Percentiles rank a stretch among this genome's conserved stretches.
These are phyloP conservation scores for Cyberlindnera sargentensis DNA, from an alignment of 805 yeast genomes.

Conservation along the genomic window DNA sequence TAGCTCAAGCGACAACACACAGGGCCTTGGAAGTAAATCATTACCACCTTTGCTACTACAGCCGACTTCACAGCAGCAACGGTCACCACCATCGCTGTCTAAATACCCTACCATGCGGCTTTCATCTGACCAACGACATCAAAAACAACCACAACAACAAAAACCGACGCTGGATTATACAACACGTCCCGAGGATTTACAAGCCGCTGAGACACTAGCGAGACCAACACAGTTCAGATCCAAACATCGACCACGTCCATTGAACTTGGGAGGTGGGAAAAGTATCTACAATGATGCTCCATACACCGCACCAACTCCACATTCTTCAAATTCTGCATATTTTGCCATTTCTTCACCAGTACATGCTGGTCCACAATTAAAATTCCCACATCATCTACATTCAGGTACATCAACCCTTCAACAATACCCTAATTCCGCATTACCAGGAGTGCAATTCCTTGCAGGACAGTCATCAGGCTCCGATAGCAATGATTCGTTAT, in stretches of 20 bases:
- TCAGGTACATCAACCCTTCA: neutral
- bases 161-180: neutral
- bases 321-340: slow-evolving; percentile 13
- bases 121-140: neutral
- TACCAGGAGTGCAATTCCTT: slow-evolving; percentile 17
- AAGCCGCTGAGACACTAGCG: slow-evolving; percentile 12
- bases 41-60: slow-evolving; percentile 1
- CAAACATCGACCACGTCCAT: slow-evolving; percentile 23
- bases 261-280: slow-evolving; percentile 10
- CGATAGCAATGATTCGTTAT: slow-evolving; percentile 5
- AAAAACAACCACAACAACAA: slow-evolving; percentile 3
- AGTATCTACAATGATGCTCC: slow-evolving; percentile 17
- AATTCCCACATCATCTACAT: no score
- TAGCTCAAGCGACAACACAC: neutral
- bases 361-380: neutral
- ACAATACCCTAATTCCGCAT: slow-evolving; percentile 7
- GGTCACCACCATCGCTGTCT: neutral
- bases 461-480: neutral
- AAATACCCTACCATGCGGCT: neutral
- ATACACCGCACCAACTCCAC: slow-evolving; percentile 17
- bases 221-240: slow-evolving; percentile 21
- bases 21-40: neutral
- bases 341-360: slow-evolving; percentile 13
- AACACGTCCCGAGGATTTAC: slow-evolving; percentile 5
- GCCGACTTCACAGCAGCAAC: neutral